A percentile compares a stretch with the other conserved stretches of the same genome.
Conservation (phyloP, 2,329 filamentous ascomycete species). For the Calonectria multiphialidica region DNA sequence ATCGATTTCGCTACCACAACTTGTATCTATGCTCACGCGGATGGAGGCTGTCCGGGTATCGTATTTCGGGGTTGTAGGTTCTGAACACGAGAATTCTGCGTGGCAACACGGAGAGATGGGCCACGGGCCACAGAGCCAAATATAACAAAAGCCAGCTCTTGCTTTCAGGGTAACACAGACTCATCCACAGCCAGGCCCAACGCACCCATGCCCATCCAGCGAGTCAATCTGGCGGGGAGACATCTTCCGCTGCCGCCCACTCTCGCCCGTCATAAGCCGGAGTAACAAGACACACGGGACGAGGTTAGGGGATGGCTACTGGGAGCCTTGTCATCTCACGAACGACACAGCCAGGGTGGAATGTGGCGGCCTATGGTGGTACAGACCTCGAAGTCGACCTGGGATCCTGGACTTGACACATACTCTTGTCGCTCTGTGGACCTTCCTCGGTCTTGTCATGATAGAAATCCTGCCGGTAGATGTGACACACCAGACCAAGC, state of each 20-base stretch:
- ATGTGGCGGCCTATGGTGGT: constrained; percentile 4
- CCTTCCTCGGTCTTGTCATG: constrained; percentile 6
- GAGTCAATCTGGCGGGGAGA: constrained; percentile 16
- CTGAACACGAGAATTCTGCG: neutral
- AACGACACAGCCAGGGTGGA: constrained; percentile 14
- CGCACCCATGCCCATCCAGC: constrained; percentile 2
- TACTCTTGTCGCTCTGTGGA: constrained; percentile 10
- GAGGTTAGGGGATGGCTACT: constrained; percentile 5
- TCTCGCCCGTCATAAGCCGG: constrained; percentile 10
- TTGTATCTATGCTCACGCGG: neutral
- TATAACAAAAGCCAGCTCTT: constrained; percentile 17
- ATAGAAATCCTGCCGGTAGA: neutral
- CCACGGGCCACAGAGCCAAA: constrained; percentile 10
- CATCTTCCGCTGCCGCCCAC: constrained; percentile 4
- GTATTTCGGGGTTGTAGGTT: neutral
- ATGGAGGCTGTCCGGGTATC: neutral
- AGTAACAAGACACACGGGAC: constrained; percentile 16
- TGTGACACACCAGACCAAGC: constrained; percentile 10
- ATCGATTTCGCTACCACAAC: neutral
- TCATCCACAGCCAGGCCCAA: constrained; percentile 8
- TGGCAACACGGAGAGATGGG: neutral
- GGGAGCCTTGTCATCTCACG: constrained; percentile 6
- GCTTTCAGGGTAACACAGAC: constrained; percentile 19
- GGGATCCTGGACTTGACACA: constrained; percentile 18
- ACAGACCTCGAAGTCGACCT: neutral